Conservation (phyloP, 495 filamentous ascomycete genomes). For the Xylaria cubensis region DNA sequence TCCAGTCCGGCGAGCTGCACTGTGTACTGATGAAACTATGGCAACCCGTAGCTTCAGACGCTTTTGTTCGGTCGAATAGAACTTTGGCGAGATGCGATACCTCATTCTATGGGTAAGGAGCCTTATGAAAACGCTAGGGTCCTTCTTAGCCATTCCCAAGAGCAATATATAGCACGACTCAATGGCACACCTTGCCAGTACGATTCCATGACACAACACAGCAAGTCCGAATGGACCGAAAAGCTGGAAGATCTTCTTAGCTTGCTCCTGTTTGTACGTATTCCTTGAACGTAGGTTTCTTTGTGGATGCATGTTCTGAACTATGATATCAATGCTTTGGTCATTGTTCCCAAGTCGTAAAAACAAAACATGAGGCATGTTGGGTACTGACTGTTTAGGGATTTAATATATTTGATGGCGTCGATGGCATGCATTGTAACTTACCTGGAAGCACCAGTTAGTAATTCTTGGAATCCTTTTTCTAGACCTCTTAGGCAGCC, state of each 20-base stretch:
- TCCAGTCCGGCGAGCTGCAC: neutral
- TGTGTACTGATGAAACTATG: neutral
- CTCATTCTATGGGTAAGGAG: neutral
- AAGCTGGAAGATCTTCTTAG: neutral
- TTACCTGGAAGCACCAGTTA: neutral
- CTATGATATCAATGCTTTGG: neutral
- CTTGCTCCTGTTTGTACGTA: slow-evolving; percentile 3
- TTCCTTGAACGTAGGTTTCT: neutral
- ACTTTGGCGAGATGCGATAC: neutral
- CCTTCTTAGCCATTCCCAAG: neutral
- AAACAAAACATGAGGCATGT: too few relatives aligned
- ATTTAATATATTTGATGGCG: neutral
- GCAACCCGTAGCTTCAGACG: slow-evolving; percentile 12
- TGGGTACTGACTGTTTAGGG: neutral
- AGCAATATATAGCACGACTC: neutral
- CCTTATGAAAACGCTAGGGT: neutral
- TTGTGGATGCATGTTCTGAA: neutral
- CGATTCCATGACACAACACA: slow-evolving; percentile 1
- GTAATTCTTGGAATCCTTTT: neutral
- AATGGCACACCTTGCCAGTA: neutral
- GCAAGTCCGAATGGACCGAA: neutral
- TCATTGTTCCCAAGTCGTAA: neutral
- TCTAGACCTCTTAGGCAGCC: neutral
- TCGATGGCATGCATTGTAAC: neutral
- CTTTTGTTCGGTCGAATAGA: slow-evolving; percentile 21